Conservation (phyloP, 495 filamentous ascomycete species). For the Penicillium roqueforti region DNA sequence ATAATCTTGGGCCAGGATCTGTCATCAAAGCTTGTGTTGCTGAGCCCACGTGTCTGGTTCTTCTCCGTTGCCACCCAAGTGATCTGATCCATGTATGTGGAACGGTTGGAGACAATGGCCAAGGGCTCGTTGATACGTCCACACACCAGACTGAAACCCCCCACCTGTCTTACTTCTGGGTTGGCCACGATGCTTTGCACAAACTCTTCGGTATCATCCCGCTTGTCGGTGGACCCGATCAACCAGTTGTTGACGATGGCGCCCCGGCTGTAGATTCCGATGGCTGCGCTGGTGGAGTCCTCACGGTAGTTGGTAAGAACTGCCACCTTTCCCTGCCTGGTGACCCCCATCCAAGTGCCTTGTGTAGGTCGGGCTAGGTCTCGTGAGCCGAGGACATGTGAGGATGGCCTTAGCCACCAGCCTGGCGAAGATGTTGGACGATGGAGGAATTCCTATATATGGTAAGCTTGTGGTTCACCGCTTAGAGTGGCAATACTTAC, state of each 20-base stretch:
- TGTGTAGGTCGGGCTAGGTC: conserved; percentile 62
- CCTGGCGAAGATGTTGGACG: conserved; percentile 78
- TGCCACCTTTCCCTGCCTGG: conserved; percentile 75
- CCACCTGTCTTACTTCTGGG: conserved; percentile 55
- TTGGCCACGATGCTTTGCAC: conserved; percentile 60
- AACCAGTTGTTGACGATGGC: conserved; percentile 86
- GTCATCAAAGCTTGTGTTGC: conserved; percentile 76
- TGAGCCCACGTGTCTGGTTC: conserved; percentile 72
- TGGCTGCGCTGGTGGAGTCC: conserved; percentile 43
- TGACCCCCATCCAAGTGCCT: conserved; percentile 95
- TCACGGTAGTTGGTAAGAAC: conserved; percentile 95
- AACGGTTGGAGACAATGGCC: conserved; percentile 88
- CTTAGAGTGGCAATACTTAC: conserved; percentile 36
- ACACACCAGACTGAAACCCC: conserved; percentile 90
- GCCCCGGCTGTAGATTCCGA: conserved; percentile 67
- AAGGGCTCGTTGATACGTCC: conserved; percentile 74
- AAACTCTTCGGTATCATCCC: conserved; percentile 55
- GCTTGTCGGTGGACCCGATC: conserved; percentile 31
- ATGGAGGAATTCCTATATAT: conserved; percentile 70
- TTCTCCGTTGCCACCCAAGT: conserved; percentile 63
- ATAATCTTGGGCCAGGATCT: conserved; percentile 80
- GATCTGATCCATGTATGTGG: conserved; percentile 47
- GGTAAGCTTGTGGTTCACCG: conserved; percentile 15
- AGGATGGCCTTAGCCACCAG: conserved; percentile 71
- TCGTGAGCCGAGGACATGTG: conserved; percentile 61